Conservation (phyloP, 306 rosid genomes). For the Vigna angularis region DNA sequence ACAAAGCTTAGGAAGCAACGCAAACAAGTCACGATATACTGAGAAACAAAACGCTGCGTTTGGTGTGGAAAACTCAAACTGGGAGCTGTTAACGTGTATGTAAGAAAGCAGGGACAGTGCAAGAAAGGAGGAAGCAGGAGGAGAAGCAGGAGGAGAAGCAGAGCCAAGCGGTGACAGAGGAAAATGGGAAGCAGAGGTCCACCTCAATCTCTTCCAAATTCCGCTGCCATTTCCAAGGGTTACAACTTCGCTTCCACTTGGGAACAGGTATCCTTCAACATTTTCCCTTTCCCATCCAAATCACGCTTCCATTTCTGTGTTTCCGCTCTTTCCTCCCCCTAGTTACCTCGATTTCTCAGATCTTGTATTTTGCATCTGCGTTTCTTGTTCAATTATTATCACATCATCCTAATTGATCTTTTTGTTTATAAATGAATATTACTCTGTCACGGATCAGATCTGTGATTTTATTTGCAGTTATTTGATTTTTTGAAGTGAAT, state of each 20-base stretch:
- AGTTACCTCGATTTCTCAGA: constrained; percentile 32
- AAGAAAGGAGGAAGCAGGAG: neutral
- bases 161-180: constrained; percentile 32
- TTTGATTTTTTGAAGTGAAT: neutral
- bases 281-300: neutral
- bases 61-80: neutral
- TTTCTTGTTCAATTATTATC: neutral
- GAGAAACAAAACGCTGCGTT: constrained; percentile 47
- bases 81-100: constrained; percentile 9
- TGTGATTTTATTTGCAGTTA: constrained; percentile 19
- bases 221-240: constrained; percentile 87
- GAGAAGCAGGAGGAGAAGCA: neutral
- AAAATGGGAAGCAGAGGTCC: constrained; percentile 59
- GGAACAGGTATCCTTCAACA: constrained; percentile 70
- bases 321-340: neutral
- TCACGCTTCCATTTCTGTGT: neutral
- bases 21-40: neutral
- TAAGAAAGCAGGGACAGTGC: constrained; percentile 10
- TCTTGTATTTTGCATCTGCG: constrained; percentile 29
- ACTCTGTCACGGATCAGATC: constrained; percentile 45
- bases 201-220: constrained; percentile 63
- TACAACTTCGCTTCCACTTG: constrained; percentile 92
- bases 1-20: neutral
- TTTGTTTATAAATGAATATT: neutral
- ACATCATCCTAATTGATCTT: neutral